Percentiles rank a stretch among this genome's conserved stretches.
phyloP scores from a whole-genome alignment of 768 basidiomycete genomes.

The Psilocybe cyanescens region DNA sequence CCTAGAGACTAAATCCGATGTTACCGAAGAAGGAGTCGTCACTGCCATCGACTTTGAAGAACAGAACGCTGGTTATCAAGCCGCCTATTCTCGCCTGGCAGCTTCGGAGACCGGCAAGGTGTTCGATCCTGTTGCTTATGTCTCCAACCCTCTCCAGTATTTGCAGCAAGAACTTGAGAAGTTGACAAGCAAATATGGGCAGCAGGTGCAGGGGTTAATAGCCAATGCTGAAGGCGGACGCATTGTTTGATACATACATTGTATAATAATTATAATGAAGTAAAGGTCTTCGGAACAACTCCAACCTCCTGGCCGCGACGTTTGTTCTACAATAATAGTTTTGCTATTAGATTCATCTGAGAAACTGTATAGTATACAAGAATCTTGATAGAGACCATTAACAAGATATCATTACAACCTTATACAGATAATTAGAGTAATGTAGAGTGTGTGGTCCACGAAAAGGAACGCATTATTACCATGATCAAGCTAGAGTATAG shows the following conservation, averaged over 20 bases:
- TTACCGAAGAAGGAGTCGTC: conserved; percentile 59
- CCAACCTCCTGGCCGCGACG: background rate
- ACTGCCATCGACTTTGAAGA: conserved; percentile 91
- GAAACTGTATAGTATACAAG: too few relatives aligned
- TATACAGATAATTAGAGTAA: too few relatives aligned
- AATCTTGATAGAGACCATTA: too few relatives aligned
- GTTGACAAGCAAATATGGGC: conserved; percentile 39
- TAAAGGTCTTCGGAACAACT: background rate
- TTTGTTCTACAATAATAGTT: too few relatives aligned
- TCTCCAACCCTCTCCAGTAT: conserved; percentile 57
- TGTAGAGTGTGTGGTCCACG: background rate
- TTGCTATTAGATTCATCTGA: too few relatives aligned
- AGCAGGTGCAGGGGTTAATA: conserved; percentile 40
- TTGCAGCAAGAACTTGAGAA: conserved; percentile 49
- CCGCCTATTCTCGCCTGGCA: conserved; percentile 89
- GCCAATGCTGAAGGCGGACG: conserved; percentile 29
- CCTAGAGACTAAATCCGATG: conserved; percentile 46
- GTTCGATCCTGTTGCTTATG: conserved; percentile 65
- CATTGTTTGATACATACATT: conserved; percentile 15
- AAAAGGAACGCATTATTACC: background rate
- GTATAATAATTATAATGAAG: background rate
- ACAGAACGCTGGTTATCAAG: conserved; percentile 89
- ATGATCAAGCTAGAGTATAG: background rate
- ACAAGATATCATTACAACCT: too few relatives aligned
- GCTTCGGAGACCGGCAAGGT: conserved; percentile 63